Evolutionary conservation across 495 filamentous ascomycete species (phyloP), one percentile per base, ranked within the genome.

Genomic region (Symbiotaphrina buchneri): DNA sequence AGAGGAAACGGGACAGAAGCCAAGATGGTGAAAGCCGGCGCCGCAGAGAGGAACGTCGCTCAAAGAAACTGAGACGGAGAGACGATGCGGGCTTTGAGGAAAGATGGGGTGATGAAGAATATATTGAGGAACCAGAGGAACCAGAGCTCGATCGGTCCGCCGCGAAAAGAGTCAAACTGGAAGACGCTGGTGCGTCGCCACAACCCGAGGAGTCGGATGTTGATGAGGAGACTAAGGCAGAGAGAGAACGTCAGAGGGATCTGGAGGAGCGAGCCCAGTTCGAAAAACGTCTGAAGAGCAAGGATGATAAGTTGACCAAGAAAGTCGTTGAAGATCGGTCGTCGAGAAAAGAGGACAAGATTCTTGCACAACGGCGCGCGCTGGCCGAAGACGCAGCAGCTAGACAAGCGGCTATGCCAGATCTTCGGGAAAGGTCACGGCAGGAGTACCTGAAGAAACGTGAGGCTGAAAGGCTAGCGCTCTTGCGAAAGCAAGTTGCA

Each of bases 381-480:
- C 44, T 76, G 37, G 74, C 68, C 10, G 71, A 76, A 41, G 65
- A 76, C 58, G 53, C 63, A n/a, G 51, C 51, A 17, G 63, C 65
- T 11, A 51, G 72, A 38, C 55, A 55, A 39, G 65, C 62, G 10
- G 71, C 69, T 5, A 68, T 87, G 53, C 66, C 69, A 6, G 80
- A 84, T 41, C 51, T 93, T 5, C 59, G 87, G 8, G 56, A 87
- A 41, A 61, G 80, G 19, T 90, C 82, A 5, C 67, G 87, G 28
- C 83, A 94, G 45, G 75, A 87, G 40, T 97, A 97, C 45, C 56
- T 97, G 18, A 78, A 80, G 53, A 97, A 95, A 56, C 59, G 87
- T 22, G 84, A 94, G 46, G 59, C 73, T 0, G 81, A 94, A 55
- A 66, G 74, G 38, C 52, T 97, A 16, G 80, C 76, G 0, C 55